Conservation (phyloP, 352 stramenopile species). For the Globisporangium ultimum region DNA sequence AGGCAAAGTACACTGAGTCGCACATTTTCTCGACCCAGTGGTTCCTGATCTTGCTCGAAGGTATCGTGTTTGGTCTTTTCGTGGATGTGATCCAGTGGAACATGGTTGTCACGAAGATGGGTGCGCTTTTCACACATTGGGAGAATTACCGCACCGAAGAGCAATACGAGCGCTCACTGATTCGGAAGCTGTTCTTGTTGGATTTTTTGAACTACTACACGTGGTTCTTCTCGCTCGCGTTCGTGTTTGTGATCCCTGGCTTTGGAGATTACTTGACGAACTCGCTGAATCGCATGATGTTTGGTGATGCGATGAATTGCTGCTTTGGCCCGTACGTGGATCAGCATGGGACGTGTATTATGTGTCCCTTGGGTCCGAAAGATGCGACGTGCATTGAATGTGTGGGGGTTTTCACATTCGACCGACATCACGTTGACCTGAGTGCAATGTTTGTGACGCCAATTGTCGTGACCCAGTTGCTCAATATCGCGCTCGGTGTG, state of each 20-base stretch:
- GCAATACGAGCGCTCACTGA: slow-evolving; percentile 77
- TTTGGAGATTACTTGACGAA: slow-evolving; percentile 85
- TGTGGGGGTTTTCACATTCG: slow-evolving; percentile 79
- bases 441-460: slow-evolving; percentile 85
- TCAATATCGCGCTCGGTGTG: slow-evolving; percentile 76
- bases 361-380: slow-evolving; percentile 62
- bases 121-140: slow-evolving; percentile 80
- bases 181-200: slow-evolving; percentile 82
- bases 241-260: slow-evolving; percentile 85
- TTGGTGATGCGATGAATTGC: slow-evolving; percentile 80
- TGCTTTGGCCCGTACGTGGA: slow-evolving; percentile 86
- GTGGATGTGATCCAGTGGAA: slow-evolving; percentile 90
- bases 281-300: slow-evolving; percentile 78
- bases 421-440: slow-evolving; percentile 79
- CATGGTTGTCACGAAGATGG: slow-evolving; percentile 88
- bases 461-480: slow-evolving; percentile 78
- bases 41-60: slow-evolving; percentile 78
- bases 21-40: slow-evolving; percentile 85
- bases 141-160: slow-evolving; percentile 87
- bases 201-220: slow-evolving; percentile 92
- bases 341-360: slow-evolving; percentile 56
- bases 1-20: slow-evolving; percentile 69
- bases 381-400: slow-evolving; percentile 73
- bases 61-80: slow-evolving; percentile 83
- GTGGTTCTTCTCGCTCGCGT: slow-evolving; percentile 89